Percentiles rank a stretch among this genome's conserved stretches.
phyloP scores from a whole-genome alignment of 768 basidiomycete genomes.

The Gelatoporia subvermispora region DNA sequence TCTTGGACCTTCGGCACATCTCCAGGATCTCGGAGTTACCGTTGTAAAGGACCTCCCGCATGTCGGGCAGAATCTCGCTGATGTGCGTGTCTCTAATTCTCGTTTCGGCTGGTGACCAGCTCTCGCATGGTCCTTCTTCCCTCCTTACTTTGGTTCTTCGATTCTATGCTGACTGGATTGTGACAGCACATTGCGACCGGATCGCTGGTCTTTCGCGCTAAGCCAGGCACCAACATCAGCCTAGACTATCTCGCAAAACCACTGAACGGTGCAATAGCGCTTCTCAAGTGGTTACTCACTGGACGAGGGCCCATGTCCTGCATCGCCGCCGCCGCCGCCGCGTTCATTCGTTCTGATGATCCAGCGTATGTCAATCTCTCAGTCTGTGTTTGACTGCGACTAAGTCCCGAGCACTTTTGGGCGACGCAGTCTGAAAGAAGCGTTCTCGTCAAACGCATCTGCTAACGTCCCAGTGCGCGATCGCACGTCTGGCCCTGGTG shows the following conservation, averaged over 20 bases:
- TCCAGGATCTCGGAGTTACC: constrained; percentile 12
- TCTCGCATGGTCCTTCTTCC: no score
- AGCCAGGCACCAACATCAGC: constrained; percentile 2
- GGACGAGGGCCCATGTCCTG: constrained; percentile 9
- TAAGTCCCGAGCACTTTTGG: not conserved
- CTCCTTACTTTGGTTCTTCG: not conserved
- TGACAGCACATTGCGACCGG: constrained; percentile 12
- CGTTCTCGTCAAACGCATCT: not conserved
- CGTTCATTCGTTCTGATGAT: constrained; percentile 11
- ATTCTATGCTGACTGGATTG: not conserved
- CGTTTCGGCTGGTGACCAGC: no score
- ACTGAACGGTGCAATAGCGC: not conserved
- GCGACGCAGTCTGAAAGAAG: not conserved
- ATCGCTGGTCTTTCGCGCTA: constrained; percentile 6
- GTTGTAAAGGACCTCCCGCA: constrained; percentile 18
- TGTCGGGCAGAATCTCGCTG: constrained; percentile 23
- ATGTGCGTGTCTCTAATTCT: constrained; percentile 7
- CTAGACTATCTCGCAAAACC: constrained; percentile 10
- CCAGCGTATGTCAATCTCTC: not conserved
- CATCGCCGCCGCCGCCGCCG: constrained; percentile 1
- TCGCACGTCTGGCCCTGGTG: constrained; percentile 6
- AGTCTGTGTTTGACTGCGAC: not conserved
- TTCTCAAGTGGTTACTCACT: constrained; percentile 5
- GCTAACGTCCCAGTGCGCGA: not conserved
- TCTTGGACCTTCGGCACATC: constrained; percentile 16